Conservation (phyloP, 2,329 filamentous ascomycete species). For the Trichophyton verrucosum region DNA sequence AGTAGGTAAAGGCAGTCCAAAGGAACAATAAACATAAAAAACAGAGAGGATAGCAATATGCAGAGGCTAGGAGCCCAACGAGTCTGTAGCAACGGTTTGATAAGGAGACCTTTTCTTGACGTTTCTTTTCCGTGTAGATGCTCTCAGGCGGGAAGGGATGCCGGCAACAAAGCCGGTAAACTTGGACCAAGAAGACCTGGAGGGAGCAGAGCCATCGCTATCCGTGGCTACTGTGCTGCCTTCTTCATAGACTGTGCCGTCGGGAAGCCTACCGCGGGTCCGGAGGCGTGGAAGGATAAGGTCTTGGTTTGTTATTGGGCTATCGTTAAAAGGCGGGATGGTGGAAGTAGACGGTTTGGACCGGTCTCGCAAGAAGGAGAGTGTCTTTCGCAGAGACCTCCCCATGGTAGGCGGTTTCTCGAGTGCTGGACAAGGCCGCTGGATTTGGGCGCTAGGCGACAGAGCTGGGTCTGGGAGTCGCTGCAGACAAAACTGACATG, state of each 20-base stretch:
- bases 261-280: neutral
- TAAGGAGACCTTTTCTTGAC: neutral
- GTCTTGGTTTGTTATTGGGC: neutral
- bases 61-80: neutral
- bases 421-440: neutral
- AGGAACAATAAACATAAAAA: neutral
- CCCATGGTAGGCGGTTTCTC: neutral
- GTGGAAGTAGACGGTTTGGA: neutral
- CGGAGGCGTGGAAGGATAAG: neutral
- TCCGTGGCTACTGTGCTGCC: neutral
- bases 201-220: neutral
- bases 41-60: neutral
- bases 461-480: neutral
- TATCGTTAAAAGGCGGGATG: neutral
- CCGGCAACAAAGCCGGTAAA: neutral
- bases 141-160: neutral
- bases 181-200: neutral
- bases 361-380: neutral
- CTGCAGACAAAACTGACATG: constrained; percentile 9
- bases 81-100: neutral
- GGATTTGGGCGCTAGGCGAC: neutral
- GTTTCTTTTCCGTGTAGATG: neutral
- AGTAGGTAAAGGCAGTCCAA: neutral
- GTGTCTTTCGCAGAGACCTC: neutral
- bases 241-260: neutral